These are phyloP conservation scores for Ustilago lituana DNA, from an alignment of 1,284 basidiomycete species.

Conservation along the genomic window DNA sequence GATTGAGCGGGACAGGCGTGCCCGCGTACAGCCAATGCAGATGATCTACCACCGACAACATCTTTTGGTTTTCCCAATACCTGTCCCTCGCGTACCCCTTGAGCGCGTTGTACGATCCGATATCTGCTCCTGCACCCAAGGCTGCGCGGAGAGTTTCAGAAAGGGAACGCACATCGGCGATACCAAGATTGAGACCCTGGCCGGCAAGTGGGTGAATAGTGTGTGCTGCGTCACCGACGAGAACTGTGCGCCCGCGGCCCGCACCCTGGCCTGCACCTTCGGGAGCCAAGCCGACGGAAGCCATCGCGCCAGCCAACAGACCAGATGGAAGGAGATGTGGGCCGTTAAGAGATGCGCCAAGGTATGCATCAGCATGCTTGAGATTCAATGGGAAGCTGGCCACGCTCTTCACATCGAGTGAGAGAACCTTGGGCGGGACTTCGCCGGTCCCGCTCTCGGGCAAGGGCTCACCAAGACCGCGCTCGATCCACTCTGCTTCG, in stretches of 20 bases:
- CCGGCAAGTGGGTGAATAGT: constrained; percentile 96
- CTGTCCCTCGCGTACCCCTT: constrained; percentile 54
- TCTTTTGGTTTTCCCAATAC: constrained; percentile 63
- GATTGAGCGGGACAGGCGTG: constrained; percentile 35
- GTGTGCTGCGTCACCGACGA: constrained; percentile 96
- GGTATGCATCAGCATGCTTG: constrained; percentile 86
- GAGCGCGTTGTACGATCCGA: constrained; percentile 59
- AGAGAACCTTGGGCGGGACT: constrained; percentile 77
- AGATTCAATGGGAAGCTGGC: constrained; percentile 91
- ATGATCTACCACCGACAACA: constrained; percentile 63
- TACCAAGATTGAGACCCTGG: constrained; percentile 91
- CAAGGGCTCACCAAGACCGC: constrained; percentile 28
- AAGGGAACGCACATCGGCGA: constrained; percentile 75
- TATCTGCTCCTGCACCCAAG: constrained; percentile 51
- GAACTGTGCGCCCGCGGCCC: constrained; percentile 76
- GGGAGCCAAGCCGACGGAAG: constrained; percentile 42
- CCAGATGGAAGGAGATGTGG: constrained; percentile 36
- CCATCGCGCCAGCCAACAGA: constrained; percentile 42
- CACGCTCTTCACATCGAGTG: constrained; percentile 78
- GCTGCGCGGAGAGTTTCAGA: constrained; percentile 38
- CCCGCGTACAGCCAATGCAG: constrained; percentile 62
- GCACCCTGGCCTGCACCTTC: constrained; percentile 50
- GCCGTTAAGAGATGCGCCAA: constrained; percentile 71
- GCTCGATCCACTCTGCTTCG: constrained; percentile 42
- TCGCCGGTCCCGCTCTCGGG: constrained; percentile 47